Percentiles rank a stretch among this genome's conserved stretches.
Conservation (phyloP, 73 alveolate species). For the Paramecium sonneborni region DNA sequence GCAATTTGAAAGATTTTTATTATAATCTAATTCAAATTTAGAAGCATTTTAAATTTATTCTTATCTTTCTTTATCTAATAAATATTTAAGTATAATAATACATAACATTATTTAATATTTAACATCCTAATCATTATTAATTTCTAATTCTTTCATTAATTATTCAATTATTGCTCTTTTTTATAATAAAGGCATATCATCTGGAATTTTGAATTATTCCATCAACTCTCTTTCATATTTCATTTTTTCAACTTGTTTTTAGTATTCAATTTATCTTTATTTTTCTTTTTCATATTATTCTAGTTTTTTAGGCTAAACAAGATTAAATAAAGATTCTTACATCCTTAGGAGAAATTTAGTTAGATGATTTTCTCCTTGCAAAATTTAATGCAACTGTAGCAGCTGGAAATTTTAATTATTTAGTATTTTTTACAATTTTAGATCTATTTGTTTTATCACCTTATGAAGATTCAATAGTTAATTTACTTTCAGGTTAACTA, state of each 20-base stretch:
- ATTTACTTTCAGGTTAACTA: constrained; percentile 38
- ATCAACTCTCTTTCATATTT: constrained; percentile 7
- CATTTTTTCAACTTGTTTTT: constrained; percentile 15
- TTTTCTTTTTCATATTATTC: constrained; percentile 10
- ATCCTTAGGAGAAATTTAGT: constrained; percentile 6
- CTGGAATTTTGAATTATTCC: constrained; percentile 37
- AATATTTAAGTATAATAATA: background rate
- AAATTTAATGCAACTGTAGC: constrained; percentile 22
- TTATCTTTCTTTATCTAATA: constrained; percentile 6
- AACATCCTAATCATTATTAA: background rate
- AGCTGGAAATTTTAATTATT: constrained; percentile 13
- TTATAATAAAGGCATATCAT: constrained; percentile 4
- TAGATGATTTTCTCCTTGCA: constrained; percentile 21
- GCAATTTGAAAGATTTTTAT: background rate
- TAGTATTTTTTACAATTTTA: background rate
- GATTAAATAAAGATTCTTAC: background rate
- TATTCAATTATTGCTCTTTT: background rate
- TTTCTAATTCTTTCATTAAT: background rate
- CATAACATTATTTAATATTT: constrained; percentile 46
- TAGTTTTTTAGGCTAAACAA: background rate
- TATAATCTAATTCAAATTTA: background rate
- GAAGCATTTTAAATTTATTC: background rate
- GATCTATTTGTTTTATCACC: constrained; percentile 40
- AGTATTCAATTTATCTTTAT: constrained; percentile 29
- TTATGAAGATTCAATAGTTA: constrained; percentile 3